Evolutionary conservation across 768 basidiomycete species (phyloP), one percentile per base, ranked within the genome.

Genomic region (Bullera alba): DNA sequence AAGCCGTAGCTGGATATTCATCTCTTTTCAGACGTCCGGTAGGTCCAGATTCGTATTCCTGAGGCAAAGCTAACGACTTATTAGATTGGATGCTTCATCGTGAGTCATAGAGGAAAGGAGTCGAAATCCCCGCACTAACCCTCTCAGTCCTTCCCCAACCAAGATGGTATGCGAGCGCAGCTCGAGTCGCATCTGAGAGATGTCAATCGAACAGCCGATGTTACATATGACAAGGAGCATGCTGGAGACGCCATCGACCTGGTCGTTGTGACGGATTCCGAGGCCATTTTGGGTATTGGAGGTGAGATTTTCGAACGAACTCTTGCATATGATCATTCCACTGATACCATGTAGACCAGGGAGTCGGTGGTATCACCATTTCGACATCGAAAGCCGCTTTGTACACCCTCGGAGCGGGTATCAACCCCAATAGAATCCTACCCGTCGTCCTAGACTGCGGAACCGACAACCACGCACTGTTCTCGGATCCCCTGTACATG

Each of bases 1-100:
- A 88, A 53, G 87, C 87, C 0, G 88, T 90, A 43, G 77, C 83
- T 19, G 79, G 83, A 48, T 91, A 91, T 64, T 90, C 87, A 0
- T 83, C 84, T 69, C 76, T 90, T 7, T 91, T 87, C 75, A 76
- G 88, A 42, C 75, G 85, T 46, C 74, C 84, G 55, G 84, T 68
- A n/a, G 56, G 61, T 50, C 27, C 37, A 10, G 22, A 12, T 10
- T 6, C 6, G 19, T 27, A 6, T 43, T 43, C 23, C 21, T 39
- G 38, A 21, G 12, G 8, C 8, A n/a, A 34, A 34, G 8, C 10
- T 21, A 10, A 22, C 8, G 14, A 21, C 42, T 26, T 26, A 25
- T 5, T 39, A 56, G 56, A 58, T 64, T 25, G 63, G 67, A 16
- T 63, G 63, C 46, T 69, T 63, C 48, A 60, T 68, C 52, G 63